Evolutionary conservation across 441 rosid species (phyloP), one percentile per base, ranked within the genome.

Genomic region (Eruca vesicaria): DNA sequence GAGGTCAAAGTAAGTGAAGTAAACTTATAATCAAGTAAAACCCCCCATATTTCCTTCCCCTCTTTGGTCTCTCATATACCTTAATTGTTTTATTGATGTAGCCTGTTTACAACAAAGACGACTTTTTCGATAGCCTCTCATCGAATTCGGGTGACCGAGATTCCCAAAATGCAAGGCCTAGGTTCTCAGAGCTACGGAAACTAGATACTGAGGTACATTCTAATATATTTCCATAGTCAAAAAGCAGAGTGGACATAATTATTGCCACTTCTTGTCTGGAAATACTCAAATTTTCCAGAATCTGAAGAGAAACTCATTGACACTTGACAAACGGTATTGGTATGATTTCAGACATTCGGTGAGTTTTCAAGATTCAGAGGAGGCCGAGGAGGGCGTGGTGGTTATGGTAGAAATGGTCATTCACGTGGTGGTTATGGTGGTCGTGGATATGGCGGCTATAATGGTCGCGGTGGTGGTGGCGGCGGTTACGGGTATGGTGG

Each of bases 121-220:
- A 93, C 83, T 93, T 93, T 66, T 93, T 93, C 77, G 98, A 93
- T 84, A 79, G 90, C 19, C 90, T 93, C 50, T 92, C 97, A 19
- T 82, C 82, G 75, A 83, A 86, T 65, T 67, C 92, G 6, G 78
- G 74, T 33, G 81, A 78, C 76, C 74, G 80, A 36, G 88, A 85
- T 14, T 81, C 88, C 61, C 97, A 84, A 65, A 88, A 74, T 68
- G 85, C 89, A 81, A 93, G 98, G 79, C 80, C 92, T 21, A 88
- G 82, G 71, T 93, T 86, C 86, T 88, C 93, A 2, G 98, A 90
- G 90, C 98, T 86, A 79, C 71, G 83, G 85, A 93, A 90, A 78
- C 78, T 90, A 53, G 97, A 93, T 85, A 88, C 96, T 2, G 93
- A 90, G 98, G 98, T 90, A 73, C 55, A 38, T 0, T 70, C 33